Base-by-base conservation (phyloP, 2,329 filamentous ascomycete genomes). In the Periglandula ipomoeae region DNA sequence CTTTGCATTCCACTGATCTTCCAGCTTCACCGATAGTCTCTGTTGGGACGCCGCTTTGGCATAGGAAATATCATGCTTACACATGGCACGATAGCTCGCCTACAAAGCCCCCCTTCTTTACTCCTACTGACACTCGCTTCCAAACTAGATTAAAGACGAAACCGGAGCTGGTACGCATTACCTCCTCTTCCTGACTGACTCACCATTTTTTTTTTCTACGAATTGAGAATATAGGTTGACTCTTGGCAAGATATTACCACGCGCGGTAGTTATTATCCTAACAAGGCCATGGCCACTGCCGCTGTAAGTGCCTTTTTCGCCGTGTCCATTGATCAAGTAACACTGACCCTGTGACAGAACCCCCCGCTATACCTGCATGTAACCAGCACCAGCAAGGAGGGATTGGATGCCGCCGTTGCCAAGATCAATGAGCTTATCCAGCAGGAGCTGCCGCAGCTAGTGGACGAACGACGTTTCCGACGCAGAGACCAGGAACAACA, bases 71-170 rank as follows among this genome's bases (percentile, higher is more conserved):
- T 79, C 74, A 80, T 80, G 80, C 82, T 87, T 84, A 86, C 84
- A 85, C 83, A 71, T 66, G 69, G 75, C 76, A 71, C 74, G 72
- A 77, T 79, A 85, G 82, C 80, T 79, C 70, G 66, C 67, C 70
- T 70, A 70, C 68, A 67, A 67, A 10, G 15, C 5, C 63, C 68
- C 67, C 74, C 80, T 84, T 81, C 82, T 81, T 87, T 84, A 81
- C 87, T 88, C 82, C 82, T 93, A 89, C 90, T 97, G 82, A 96
- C 90, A 81, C 84, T 78, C 72, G 78, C 82, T 80, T 93, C 83
- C 86, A 87, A 37, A 19, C 62, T 90, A 98, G 93, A 98, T 98
- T 64, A 95, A 95, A 85, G 91, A 96, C 76, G 89, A 96, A 64
- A 97, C 91, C 84, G 93, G 93, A 79, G 91, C 93, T 79, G 93